Conservation (phyloP, 202 grass and related monocot species). For the Alloteropsis angusta region DNA sequence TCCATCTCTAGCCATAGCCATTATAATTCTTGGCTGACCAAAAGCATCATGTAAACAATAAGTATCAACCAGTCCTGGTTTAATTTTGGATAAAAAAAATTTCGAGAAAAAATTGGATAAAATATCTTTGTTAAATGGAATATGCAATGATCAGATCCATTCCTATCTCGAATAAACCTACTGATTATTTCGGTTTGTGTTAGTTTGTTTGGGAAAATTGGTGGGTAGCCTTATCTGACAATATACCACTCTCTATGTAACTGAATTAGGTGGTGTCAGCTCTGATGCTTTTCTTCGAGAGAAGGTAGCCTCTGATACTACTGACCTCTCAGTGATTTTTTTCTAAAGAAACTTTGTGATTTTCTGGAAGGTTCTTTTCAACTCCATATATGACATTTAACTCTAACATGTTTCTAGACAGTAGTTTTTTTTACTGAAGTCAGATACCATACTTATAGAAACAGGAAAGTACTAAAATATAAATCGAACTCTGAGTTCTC, state of each 20-base stretch:
- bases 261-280: background rate
- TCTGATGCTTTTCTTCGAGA: background rate
- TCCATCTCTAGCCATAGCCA: conserved; percentile 97
- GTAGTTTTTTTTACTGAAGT: background rate
- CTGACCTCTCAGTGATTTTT: too few relatives aligned
- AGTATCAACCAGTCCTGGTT: background rate
- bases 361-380: background rate
- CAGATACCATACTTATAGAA: background rate
- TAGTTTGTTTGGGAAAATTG: background rate
- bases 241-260: background rate
- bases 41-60: conserved; percentile 16
- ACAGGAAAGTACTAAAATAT: conserved; percentile 1
- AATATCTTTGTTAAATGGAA: conserved; percentile 7
- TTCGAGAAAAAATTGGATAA: too few relatives aligned
- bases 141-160: background rate
- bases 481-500: background rate
- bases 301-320: too few relatives aligned
- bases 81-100: conserved; percentile 9
- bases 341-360: background rate
- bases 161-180: conserved; percentile 1
- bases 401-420: background rate
- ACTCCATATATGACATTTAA: background rate
- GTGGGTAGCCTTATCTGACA: background rate
- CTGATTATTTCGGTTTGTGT: conserved; percentile 1
- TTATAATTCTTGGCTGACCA: conserved; percentile 75